These are phyloP conservation scores for Colletotrichum sansevieriae DNA, from an alignment of 2,329 filamentous ascomycete genomes.

Conservation along the genomic window DNA sequence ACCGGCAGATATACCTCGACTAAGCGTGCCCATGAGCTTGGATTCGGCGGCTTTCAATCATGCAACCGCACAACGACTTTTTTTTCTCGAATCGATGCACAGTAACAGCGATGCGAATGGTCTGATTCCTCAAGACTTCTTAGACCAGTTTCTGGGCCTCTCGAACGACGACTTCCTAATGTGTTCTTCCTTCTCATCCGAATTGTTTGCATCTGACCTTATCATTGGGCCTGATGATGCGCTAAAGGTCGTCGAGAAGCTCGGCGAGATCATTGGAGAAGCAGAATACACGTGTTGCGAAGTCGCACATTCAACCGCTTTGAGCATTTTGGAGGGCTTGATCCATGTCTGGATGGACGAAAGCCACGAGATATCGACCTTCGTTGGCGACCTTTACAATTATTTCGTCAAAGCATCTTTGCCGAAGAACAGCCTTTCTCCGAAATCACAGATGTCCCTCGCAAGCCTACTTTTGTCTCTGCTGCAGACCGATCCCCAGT, in stretches of 20 bases:
- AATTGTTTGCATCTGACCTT: slow-evolving; percentile 68
- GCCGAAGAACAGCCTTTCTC: slow-evolving; percentile 76
- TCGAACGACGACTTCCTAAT: slow-evolving; percentile 67
- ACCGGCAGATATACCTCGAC: slow-evolving; percentile 59
- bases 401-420: slow-evolving; percentile 80
- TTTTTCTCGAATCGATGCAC: slow-evolving; percentile 58
- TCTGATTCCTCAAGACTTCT: slow-evolving; percentile 62
- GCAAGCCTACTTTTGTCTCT: slow-evolving; percentile 78
- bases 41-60: slow-evolving; percentile 61
- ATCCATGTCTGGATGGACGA: slow-evolving; percentile 73
- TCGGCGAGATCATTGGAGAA: slow-evolving; percentile 65
- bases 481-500: slow-evolving; percentile 75
- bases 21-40: slow-evolving; percentile 56
- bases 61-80: slow-evolving; percentile 61
- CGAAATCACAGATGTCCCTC: slow-evolving; percentile 75
- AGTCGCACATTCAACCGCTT: slow-evolving; percentile 74
- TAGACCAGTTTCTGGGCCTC: slow-evolving; percentile 63
- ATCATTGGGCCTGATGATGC: slow-evolving; percentile 62
- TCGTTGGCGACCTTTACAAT: slow-evolving; percentile 81
- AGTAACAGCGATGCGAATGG: slow-evolving; percentile 60
- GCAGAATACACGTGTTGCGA: slow-evolving; percentile 81
- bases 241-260: slow-evolving; percentile 60
- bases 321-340: slow-evolving; percentile 76
- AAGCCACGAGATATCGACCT: slow-evolving; percentile 70
- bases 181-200: slow-evolving; percentile 62